Evolutionary conservation across 2,329 filamentous ascomycete species (phyloP), one percentile per base, ranked within the genome.

Genomic region (Aureobasidium melanogenum): DNA sequence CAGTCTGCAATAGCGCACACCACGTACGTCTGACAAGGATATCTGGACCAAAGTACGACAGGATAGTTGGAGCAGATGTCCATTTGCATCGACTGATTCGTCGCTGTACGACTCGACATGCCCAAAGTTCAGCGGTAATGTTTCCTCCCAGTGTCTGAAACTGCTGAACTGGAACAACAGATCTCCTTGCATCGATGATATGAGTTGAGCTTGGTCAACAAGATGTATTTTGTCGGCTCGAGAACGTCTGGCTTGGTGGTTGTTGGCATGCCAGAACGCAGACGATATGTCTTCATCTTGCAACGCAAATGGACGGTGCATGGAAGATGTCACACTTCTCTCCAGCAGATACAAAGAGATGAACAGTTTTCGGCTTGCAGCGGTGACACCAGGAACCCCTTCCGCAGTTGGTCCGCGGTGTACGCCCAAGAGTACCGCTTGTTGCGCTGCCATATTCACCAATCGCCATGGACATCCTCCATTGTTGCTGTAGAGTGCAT

Each of bases 401-500:
- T 28, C 22, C 4, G 24, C 19, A 4, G 51, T 19, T 4, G 19
- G 15, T 2, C 32, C 32, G 0, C 51, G 51, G 19, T 55, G 51
- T 1, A 55, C 12, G 7, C 51, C 51, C 8, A 55, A 38, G 6
- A 55, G 51, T 22, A 55, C 51, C 24, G 51, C 51, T 43, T 32
- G 51, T 19, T 55, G 51, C 19, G 51, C 51, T 24, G 51, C 36
- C 36, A 55, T 55, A 8, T 55, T 55, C 8, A 44, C 28, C 24
- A 55, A 22, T 1, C 51, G 51, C 51, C 51, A 55, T 17, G 51
- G 51, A 43, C 51, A 55, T 55, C 51, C 51, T 55, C 51, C 51
- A 32, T 43, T 9, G 17, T 26, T 7, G 38, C 26, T 32, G 24
- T 55, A 55, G 6, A 55, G 51, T 6, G 51, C 51, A 32, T 26